phyloP scores from a whole-genome alignment of 108 stramenopile species.

The Seminavis robusta region DNA sequence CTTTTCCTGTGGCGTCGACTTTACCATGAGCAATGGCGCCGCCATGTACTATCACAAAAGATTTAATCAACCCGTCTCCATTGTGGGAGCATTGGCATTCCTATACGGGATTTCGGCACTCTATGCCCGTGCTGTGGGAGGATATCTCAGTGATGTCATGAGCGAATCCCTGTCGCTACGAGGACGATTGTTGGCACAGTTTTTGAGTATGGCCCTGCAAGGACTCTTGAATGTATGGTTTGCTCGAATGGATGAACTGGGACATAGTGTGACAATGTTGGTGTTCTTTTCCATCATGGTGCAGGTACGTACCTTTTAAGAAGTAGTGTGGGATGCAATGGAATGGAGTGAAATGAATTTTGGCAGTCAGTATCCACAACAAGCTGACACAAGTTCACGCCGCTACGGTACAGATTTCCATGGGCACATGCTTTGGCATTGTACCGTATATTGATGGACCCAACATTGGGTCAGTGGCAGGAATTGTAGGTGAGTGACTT shows the following conservation, averaged over 20 bases:
- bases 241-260: conserved; percentile 19
- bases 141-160: neutral
- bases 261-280: conserved; percentile 35
- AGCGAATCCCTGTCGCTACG: neutral
- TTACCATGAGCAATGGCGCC: conserved; percentile 66
- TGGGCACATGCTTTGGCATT: conserved; percentile 62
- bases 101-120: neutral
- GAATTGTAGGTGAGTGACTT: conserved; percentile 76
- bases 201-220: neutral
- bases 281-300: conserved; percentile 56
- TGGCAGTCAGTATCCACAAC: too few species aligned
- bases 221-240: conserved; percentile 21
- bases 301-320: conserved; percentile 57
- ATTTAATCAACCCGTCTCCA: neutral
- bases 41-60: neutral
- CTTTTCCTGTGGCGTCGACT: conserved; percentile 58
- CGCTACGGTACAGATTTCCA: conserved; percentile 46
- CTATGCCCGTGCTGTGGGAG: neutral
- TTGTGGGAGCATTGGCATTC: neutral
- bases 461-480: conserved; percentile 66
- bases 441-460: conserved; percentile 65
- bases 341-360: too few species aligned
- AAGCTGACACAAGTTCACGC: too few species aligned
- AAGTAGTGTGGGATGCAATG: too few species aligned
- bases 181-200: neutral